These are phyloP conservation scores for Phytophthora sp. DNA, from an alignment of 352 stramenopile genomes.

Conservation along the genomic window DNA sequence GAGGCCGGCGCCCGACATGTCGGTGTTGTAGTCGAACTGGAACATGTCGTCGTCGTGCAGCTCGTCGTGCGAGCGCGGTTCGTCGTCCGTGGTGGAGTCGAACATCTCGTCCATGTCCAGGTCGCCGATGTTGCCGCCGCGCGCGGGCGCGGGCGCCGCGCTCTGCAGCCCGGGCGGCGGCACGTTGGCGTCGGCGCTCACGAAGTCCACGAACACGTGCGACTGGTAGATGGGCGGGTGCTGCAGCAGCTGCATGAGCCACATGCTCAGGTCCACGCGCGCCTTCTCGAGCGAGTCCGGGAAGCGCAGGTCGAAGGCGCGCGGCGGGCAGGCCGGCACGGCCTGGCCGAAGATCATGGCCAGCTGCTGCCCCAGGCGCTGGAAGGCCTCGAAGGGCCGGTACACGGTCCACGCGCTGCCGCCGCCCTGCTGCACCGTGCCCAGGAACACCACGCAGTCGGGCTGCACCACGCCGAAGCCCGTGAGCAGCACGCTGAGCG, in stretches of 20 bases:
- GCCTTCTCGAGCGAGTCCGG: conserved; percentile 76
- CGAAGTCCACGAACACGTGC: conserved; percentile 85
- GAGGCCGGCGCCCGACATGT: conserved; percentile 43
- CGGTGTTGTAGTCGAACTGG: conserved; percentile 74
- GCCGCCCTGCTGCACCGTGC: conserved; percentile 78
- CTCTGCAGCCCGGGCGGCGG: conserved; percentile 54
- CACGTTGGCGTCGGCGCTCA: conserved; percentile 81
- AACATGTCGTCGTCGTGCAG: conserved; percentile 73
- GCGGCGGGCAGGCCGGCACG: conserved; percentile 62
- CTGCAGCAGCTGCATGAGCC: conserved; percentile 82
- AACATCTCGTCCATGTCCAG: conserved; percentile 88
- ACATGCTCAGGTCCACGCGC: conserved; percentile 77
- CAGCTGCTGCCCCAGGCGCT: conserved; percentile 74
- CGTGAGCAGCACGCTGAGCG: conserved; percentile 75
- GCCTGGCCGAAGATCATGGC: conserved; percentile 70
- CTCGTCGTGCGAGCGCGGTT: conserved; percentile 51
- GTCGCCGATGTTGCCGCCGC: conserved; percentile 71
- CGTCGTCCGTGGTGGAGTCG: conserved; percentile 70
- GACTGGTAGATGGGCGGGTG: conserved; percentile 84
- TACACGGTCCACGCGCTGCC: conserved; percentile 78
- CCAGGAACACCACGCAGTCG: conserved; percentile 71
- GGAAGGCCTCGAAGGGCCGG: conserved; percentile 75
- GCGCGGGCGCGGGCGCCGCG: conserved; percentile 13
- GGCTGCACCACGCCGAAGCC: conserved; percentile 72
- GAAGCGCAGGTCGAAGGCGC: conserved; percentile 65